These are phyloP conservation scores for Phoenix dactylifera DNA, from an alignment of 176 grass and related monocot species.

Conservation along the genomic window DNA sequence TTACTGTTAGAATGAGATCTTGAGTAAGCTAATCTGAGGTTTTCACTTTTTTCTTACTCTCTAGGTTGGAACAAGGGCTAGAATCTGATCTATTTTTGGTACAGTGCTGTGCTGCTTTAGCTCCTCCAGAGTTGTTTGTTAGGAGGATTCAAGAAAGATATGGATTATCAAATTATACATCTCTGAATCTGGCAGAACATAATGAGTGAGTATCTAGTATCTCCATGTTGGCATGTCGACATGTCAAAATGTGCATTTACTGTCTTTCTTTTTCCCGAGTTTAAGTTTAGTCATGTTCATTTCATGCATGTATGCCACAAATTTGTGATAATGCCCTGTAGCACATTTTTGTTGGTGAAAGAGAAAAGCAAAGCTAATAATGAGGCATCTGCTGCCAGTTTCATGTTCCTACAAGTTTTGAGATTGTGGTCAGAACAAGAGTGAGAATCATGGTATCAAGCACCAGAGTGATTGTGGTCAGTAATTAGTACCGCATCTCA, in stretches of 20 bases:
- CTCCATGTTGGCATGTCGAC: background rate
- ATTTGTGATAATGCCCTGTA: too few relatives aligned
- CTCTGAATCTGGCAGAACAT: slow-evolving; percentile 52
- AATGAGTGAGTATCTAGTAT: slow-evolving; percentile 54
- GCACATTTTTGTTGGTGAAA: too few relatives aligned
- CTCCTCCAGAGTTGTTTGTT: slow-evolving; percentile 87
- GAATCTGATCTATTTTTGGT: slow-evolving; percentile 91
- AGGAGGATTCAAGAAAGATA: slow-evolving; percentile 90
- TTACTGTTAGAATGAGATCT: too few relatives aligned
- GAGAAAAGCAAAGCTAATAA: too few relatives aligned
- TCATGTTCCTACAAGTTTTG: too few relatives aligned
- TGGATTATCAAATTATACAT: slow-evolving; percentile 74
- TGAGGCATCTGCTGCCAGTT: too few relatives aligned
- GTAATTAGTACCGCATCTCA: too few relatives aligned
- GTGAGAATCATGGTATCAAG: too few relatives aligned
- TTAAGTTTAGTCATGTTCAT: slow-evolving; percentile 5
- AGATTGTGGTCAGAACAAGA: too few relatives aligned
- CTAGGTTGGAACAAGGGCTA: slow-evolving; percentile 86
- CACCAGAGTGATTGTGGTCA: too few relatives aligned
- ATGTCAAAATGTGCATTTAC: background rate
- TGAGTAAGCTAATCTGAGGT: too few relatives aligned
- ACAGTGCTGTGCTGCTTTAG: slow-evolving; percentile 91
- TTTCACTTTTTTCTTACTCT: slow-evolving; percentile 28
- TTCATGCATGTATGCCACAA: too few relatives aligned
- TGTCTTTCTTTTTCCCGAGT: background rate